phyloP scores from a whole-genome alignment of 257 asterid species.

The Fraxinus quadrangulata region DNA sequence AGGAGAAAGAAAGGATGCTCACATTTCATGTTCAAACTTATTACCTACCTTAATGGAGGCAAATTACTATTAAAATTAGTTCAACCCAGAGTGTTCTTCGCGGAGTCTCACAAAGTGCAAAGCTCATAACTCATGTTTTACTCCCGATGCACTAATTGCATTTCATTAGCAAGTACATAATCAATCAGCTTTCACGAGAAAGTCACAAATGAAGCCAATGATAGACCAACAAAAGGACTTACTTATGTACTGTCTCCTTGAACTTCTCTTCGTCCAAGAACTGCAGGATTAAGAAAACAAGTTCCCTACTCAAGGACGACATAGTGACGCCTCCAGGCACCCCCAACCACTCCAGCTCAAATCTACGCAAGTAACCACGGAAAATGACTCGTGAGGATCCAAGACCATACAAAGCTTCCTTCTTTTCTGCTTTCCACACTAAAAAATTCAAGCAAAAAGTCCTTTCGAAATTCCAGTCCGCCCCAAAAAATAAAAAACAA shows the following conservation, averaged over 20 bases:
- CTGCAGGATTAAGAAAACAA: conserved; percentile 91
- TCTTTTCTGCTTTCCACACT: conserved; percentile 18
- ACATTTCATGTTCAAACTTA: conserved; percentile 9
- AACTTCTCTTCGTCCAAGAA: conserved; percentile 97
- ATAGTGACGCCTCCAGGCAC: conserved; percentile 86
- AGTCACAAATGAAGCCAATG: conserved; percentile 16
- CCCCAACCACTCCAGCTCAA: conserved; percentile 99
- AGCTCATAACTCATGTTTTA: not conserved
- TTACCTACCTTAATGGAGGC: conserved; percentile 6
- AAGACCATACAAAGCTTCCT: conserved; percentile 13
- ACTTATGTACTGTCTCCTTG: conserved; percentile 96
- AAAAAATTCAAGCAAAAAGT: conserved; percentile 6
- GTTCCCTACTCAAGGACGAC: conserved; percentile 98
- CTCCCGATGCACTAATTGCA: conserved; percentile 6
- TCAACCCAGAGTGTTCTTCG: not conserved
- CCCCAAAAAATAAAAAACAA: not conserved
- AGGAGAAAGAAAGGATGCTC: conserved; percentile 11
- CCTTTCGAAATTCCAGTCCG: conserved; percentile 5
- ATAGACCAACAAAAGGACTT: conserved; percentile 30
- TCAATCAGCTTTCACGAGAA: conserved; percentile 1
- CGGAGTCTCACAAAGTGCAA: conserved; percentile 3
- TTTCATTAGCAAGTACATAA: not conserved
- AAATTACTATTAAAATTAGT: not conserved
- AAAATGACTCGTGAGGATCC: conserved; percentile 22
- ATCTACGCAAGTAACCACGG: conserved; percentile 43